These are phyloP conservation scores for Phellopilus nigrolimitatus DNA, from an alignment of 1,284 basidiomycete species.

Conservation along the genomic window DNA sequence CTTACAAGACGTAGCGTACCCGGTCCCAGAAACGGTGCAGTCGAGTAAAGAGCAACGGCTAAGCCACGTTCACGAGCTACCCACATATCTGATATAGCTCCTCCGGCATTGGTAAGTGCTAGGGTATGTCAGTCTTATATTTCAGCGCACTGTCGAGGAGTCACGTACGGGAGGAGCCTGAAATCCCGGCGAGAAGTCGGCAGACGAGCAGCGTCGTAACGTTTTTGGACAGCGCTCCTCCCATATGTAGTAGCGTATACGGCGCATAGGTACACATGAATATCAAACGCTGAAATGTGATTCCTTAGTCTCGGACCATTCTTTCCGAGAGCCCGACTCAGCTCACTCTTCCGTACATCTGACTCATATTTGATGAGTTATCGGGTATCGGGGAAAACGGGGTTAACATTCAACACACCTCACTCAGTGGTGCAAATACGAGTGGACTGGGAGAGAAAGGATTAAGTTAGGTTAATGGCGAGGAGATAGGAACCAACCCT, in stretches of 20 bases:
- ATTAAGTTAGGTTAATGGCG: slow-evolving; percentile 19
- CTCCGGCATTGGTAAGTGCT: slow-evolving; percentile 61
- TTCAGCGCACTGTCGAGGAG: slow-evolving; percentile 6
- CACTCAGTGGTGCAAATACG: slow-evolving; percentile 60
- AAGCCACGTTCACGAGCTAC: slow-evolving; percentile 51
- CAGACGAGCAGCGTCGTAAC: slow-evolving; percentile 54
- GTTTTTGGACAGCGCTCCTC: slow-evolving; percentile 56
- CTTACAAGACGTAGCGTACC: slow-evolving; percentile 30
- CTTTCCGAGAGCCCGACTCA: slow-evolving; percentile 23
- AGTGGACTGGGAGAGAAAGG: slow-evolving; percentile 37
- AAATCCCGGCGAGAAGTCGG: slow-evolving; percentile 55
- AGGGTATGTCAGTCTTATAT: slow-evolving; percentile 18
- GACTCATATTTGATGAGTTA: neutral
- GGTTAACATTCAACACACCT: slow-evolving; percentile 33
- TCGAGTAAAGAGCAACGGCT: slow-evolving; percentile 57
- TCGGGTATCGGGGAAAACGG: slow-evolving; percentile 1
- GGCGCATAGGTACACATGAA: slow-evolving; percentile 50
- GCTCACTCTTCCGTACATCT: slow-evolving; percentile 50
- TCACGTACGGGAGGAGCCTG: slow-evolving; percentile 51
- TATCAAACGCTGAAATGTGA: slow-evolving; percentile 38
- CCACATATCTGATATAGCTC: slow-evolving; percentile 60
- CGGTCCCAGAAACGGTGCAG: slow-evolving; percentile 71
- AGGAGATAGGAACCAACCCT: slow-evolving; percentile 28
- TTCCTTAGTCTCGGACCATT: neutral
- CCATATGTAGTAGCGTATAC: slow-evolving; percentile 61